These are phyloP conservation scores for Septoria petroselini DNA, from an alignment of 2,329 filamentous ascomycete genomes.

Conservation along the genomic window DNA sequence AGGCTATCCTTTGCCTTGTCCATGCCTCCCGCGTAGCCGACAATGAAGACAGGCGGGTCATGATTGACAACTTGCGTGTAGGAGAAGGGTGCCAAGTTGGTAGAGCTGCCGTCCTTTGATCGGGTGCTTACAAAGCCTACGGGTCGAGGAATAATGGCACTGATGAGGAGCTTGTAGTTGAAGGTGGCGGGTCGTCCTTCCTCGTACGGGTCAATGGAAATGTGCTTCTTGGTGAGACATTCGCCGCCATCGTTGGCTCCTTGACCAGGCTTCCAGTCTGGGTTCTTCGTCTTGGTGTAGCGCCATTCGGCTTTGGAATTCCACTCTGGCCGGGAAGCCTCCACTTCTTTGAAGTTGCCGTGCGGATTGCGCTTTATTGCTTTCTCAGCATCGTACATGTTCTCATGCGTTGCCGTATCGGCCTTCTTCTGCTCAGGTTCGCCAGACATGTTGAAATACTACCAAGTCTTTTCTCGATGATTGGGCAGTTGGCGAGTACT, in stretches of 20 bases:
- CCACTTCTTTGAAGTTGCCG: conserved; percentile 70
- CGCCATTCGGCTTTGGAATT: conserved; percentile 49
- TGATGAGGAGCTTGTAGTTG: conserved; percentile 94
- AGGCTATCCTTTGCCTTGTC: conserved; percentile 73
- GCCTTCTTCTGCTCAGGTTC: conserved; percentile 30
- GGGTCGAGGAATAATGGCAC: conserved; percentile 75
- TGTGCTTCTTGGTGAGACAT: conserved; percentile 57
- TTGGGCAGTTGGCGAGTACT: too few species aligned
- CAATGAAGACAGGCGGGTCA: conserved; percentile 79
- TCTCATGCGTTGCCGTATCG: conserved; percentile 33
- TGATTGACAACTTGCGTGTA: conserved; percentile 82
- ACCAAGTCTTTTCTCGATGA: too few species aligned
- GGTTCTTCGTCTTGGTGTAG: conserved; percentile 62
- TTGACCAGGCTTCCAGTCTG: conserved; percentile 63
- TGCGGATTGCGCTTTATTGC: conserved; percentile 45
- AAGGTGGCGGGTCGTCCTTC: conserved; percentile 62
- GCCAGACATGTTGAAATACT: conserved; percentile 28
- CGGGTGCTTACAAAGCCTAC: conserved; percentile 64
- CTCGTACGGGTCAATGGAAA: conserved; percentile 78
- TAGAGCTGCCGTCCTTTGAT: conserved; percentile 59
- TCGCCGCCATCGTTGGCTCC: conserved; percentile 60
- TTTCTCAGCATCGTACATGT: conserved; percentile 41
- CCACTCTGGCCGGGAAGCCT: conserved; percentile 63
- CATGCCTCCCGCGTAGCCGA: conserved; percentile 58
- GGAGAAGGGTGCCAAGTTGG: conserved; percentile 82